These are phyloP conservation scores for Metarhizium guizhouense DNA, from an alignment of 2,329 filamentous ascomycete species.

Conservation along the genomic window DNA sequence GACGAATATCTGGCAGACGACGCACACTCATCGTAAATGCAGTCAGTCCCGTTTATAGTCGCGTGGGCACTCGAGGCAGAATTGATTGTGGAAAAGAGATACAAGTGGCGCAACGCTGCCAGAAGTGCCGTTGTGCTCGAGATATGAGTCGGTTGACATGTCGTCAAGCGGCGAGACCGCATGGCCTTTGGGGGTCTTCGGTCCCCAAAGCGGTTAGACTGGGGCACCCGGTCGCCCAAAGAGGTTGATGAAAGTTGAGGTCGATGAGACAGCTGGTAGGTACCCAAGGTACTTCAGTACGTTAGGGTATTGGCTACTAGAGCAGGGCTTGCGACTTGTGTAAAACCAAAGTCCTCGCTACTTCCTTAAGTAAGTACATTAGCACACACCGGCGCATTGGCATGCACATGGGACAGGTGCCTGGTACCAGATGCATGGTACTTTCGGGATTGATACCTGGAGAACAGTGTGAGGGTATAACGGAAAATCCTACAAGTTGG, in stretches of 20 bases:
- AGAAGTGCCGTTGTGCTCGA: background rate
- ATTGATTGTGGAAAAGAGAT: background rate
- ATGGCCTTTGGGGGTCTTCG: slow-evolving; percentile 5
- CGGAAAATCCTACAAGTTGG: too few species aligned
- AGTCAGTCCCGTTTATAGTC: background rate
- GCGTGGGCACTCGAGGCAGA: background rate
- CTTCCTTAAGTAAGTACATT: too few species aligned
- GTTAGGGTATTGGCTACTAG: too few species aligned
- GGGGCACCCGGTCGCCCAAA: background rate
- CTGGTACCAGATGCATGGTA: too few species aligned
- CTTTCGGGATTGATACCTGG: too few species aligned
- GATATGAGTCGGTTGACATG: background rate
- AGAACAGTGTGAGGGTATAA: too few species aligned
- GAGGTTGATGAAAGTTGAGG: background rate
- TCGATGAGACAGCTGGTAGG: background rate
- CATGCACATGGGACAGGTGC: too few species aligned
- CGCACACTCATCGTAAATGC: slow-evolving; percentile 1
- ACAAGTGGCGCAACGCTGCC: slow-evolving; percentile 4
- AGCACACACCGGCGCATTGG: too few species aligned
- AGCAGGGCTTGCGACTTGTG: too few species aligned
- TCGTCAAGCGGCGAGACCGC: background rate
- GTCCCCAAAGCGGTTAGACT: slow-evolving; percentile 13
- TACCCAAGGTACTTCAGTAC: background rate
- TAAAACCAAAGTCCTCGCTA: too few species aligned
- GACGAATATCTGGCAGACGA: background rate